phyloP scores from a whole-genome alignment of 257 asterid genomes.

The Primulina tabacum region DNA sequence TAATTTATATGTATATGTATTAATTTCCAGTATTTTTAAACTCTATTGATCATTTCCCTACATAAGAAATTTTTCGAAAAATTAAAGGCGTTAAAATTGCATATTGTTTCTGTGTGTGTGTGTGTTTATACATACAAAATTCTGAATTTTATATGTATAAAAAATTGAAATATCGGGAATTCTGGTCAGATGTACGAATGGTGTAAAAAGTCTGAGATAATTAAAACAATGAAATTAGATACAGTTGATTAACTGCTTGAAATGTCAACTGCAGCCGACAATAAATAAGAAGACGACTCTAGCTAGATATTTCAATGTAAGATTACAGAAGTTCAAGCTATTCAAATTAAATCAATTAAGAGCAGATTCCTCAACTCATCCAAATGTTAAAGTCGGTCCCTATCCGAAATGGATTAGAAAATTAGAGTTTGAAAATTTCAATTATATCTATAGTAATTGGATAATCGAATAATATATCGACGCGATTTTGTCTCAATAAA shows the following conservation, averaged over 20 bases:
- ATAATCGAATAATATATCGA: too few relatives aligned
- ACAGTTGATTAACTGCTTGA: slow-evolving; percentile 17
- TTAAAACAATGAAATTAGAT: slow-evolving; percentile 6
- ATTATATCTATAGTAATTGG: too few relatives aligned
- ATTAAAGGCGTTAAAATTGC: background rate
- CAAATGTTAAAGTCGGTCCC: too few relatives aligned
- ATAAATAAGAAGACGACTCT: slow-evolving; percentile 29
- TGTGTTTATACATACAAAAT: too few relatives aligned
- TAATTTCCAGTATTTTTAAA: too few relatives aligned
- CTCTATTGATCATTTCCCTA: too few relatives aligned
- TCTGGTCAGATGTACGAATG: background rate
- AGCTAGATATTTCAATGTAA: background rate
- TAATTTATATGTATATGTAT: too few relatives aligned
- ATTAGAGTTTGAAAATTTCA: too few relatives aligned
- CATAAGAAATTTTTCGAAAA: too few relatives aligned
- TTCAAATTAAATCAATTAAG: slow-evolving; percentile 12
- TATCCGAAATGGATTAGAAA: too few relatives aligned
- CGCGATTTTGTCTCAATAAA: too few relatives aligned
- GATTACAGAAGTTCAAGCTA: slow-evolving; percentile 10
- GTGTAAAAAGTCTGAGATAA: background rate
- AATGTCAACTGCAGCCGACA: slow-evolving; percentile 40
- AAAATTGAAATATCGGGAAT: background rate
- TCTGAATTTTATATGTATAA: too few relatives aligned
- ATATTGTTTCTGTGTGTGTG: background rate
- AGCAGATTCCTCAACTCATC: background rate